These are phyloP conservation scores for Phytopythium mirpurense DNA, from an alignment of 352 stramenopile genomes.

Conservation along the genomic window DNA sequence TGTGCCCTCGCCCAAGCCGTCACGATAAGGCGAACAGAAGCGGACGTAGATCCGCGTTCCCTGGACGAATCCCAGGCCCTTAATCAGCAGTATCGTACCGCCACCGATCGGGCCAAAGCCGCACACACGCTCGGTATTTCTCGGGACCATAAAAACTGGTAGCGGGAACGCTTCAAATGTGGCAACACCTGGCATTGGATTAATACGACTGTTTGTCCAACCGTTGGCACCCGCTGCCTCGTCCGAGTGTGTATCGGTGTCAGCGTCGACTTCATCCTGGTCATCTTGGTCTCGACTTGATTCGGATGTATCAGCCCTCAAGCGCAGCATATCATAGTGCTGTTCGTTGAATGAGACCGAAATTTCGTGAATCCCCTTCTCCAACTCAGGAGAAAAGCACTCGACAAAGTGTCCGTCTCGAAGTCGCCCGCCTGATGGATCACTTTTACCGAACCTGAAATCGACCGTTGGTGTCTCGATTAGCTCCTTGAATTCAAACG, in stretches of 20 bases:
- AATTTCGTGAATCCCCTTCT: constrained; percentile 32
- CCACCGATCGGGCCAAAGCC: constrained; percentile 43
- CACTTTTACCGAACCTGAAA: constrained; percentile 47
- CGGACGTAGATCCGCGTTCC: constrained; percentile 62
- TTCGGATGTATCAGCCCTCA: neutral
- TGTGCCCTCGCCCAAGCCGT: constrained; percentile 22
- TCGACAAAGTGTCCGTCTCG: constrained; percentile 46
- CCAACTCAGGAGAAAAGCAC: constrained; percentile 53
- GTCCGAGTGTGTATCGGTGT: neutral
- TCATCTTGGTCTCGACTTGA: neutral
- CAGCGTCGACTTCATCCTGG: constrained; percentile 2
- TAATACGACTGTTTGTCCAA: neutral
- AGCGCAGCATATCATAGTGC: constrained; percentile 37
- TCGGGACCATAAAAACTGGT: constrained; percentile 47
- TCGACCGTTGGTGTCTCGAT: constrained; percentile 57
- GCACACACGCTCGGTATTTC: constrained; percentile 34
- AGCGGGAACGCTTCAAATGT: constrained; percentile 51
- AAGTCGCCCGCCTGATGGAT: constrained; percentile 25
- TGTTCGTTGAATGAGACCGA: constrained; percentile 68
- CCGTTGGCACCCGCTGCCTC: neutral
- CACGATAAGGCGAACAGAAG: constrained; percentile 38
- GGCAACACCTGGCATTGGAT: constrained; percentile 5
- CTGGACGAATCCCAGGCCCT: constrained; percentile 48
- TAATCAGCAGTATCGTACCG: constrained; percentile 45
- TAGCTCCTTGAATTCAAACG: constrained; percentile 52